Conservation (phyloP, 2,329 filamentous ascomycete genomes). For the Ophiognomonia clavigignenti-juglandacearum region DNA sequence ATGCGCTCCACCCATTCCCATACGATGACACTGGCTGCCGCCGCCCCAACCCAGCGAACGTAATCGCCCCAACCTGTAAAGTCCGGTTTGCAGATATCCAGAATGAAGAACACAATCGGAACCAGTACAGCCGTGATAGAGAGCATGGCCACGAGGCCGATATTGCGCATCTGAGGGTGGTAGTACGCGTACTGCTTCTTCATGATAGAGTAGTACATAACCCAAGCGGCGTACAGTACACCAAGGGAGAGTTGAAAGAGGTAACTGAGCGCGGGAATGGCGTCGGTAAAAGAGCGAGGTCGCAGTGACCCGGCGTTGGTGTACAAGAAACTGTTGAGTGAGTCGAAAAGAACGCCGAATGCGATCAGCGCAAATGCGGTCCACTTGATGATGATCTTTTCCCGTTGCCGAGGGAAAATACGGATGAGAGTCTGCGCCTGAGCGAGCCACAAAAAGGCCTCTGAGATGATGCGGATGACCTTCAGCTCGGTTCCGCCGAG, state of each 20-base stretch:
- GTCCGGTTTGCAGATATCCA: slow-evolving; percentile 80
- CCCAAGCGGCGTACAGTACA: slow-evolving; percentile 86
- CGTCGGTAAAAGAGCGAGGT: slow-evolving; percentile 77
- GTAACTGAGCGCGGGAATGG: slow-evolving; percentile 86
- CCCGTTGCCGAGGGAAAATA: slow-evolving; percentile 90
- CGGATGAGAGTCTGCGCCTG: slow-evolving; percentile 96
- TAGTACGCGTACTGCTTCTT: slow-evolving; percentile 90
- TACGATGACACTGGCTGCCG: slow-evolving; percentile 90
- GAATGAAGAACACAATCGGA: slow-evolving; percentile 87
- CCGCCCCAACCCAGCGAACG: slow-evolving; percentile 92
- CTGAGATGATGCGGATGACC: slow-evolving; percentile 86
- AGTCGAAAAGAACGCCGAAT: slow-evolving; percentile 85
- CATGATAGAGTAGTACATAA: slow-evolving; percentile 88
- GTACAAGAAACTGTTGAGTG: slow-evolving; percentile 77
- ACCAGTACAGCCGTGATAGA: slow-evolving; percentile 80
- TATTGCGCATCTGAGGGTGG: slow-evolving; percentile 85
- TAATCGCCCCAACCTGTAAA: slow-evolving; percentile 94
- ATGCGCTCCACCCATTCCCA: slow-evolving; percentile 99
- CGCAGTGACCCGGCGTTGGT: slow-evolving; percentile 47
- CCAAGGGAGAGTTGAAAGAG: slow-evolving; percentile 84
- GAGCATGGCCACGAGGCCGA: slow-evolving; percentile 72
- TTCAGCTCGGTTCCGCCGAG: slow-evolving; percentile 82
- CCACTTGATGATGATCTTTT: slow-evolving; percentile 99
- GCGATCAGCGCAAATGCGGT: slow-evolving; percentile 91
- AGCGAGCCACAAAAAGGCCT: slow-evolving; percentile 94